Base-by-base conservation (phyloP, 106 monocot species). In the Apostasia shenzhenica region DNA sequence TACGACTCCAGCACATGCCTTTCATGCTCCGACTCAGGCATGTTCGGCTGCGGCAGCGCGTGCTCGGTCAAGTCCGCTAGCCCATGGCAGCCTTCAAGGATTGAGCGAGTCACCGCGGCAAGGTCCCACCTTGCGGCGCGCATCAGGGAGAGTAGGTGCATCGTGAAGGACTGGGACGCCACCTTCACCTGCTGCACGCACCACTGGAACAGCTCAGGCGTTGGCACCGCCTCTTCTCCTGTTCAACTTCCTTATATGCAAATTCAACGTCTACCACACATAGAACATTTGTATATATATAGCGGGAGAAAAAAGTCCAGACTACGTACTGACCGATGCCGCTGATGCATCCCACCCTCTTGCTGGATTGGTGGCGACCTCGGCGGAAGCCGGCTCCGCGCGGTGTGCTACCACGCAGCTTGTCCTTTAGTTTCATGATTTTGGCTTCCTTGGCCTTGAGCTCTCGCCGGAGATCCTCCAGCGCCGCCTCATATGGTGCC, bases 401-500 rank as follows among this genome's bases (percentile, higher is more conserved):
- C 9, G 67, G 75, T 14, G 67, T 47, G 57, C 68, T 53, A 50
- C 55, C n/a, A 50, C 66, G 69, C 50, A 97, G 74, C 81, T 81
- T 92, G 67, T 89, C 86, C 68, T 73, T 84, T 48, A 97, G 74
- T 45, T 48, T 78, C 70, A 81, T 86, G 2, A 88, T 55, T 72
- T 92, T 92, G 48, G 78, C 79, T 45, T 92, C 86, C 77, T 81
- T 86, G 42, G 77, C 73, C 78, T 77, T 89, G 12, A 97, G 60
- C 62, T 89, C 82, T 71, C 72, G 75, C 46, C 70, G 82, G 74
- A 92, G 71, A 51, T 97, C 95, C 46, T 83, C 81, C 10, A 97
- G 68, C 50, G 95, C 92, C 52, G 83, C 92, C 79, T 92, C 95
- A 73, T 97, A 97, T 39, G 95, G 95, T 55, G 84, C 81, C 61